Percentiles rank a stretch among this genome's conserved stretches.
phyloP scores from a whole-genome alignment of 208 protist genomes.

The Acanthamoeba healyi region DNA sequence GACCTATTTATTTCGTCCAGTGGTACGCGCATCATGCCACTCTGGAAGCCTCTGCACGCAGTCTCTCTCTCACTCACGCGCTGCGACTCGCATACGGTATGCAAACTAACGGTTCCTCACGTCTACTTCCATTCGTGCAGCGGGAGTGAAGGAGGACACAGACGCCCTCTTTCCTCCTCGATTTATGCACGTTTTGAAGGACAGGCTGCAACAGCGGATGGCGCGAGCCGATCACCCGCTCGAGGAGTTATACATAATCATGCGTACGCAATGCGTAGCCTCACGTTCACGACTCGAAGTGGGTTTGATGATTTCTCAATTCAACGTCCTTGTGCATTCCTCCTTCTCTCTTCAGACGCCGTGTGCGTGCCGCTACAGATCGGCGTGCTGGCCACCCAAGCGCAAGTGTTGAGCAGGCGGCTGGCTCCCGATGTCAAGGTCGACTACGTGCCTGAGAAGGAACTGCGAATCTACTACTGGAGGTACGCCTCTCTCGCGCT shows the following conservation, averaged over 20 bases:
- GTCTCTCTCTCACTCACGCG: too few species aligned
- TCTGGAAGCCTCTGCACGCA: too few species aligned
- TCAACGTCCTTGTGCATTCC: too few species aligned
- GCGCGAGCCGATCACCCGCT: constrained; percentile 53
- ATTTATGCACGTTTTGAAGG: constrained; percentile 28
- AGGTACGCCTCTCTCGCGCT: too few species aligned
- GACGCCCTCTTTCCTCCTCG: constrained; percentile 9
- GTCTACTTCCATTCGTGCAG: too few species aligned
- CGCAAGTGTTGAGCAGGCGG: constrained; percentile 67
- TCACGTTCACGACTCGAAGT: too few species aligned
- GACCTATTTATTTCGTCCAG: constrained; percentile 77
- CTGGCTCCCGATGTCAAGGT: constrained; percentile 66
- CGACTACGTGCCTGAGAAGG: constrained; percentile 58
- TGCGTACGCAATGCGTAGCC: constrained; percentile 63
- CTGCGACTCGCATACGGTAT: too few species aligned
- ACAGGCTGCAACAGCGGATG: constrained; percentile 79
- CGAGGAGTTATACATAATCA: constrained; percentile 79
- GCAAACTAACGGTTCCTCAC: too few species aligned
- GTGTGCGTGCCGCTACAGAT: constrained; percentile 73
- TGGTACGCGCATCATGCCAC: constrained; percentile 17
- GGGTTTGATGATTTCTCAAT: too few species aligned
- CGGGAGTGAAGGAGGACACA: constrained; percentile 33
- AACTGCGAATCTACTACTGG: constrained; percentile 70
- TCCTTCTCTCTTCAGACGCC: constrained; percentile 26
- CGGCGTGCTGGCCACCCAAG: constrained; percentile 54